phyloP scores from a whole-genome alignment of 2,329 filamentous ascomycete species.

The Macrophomina tecta region DNA sequence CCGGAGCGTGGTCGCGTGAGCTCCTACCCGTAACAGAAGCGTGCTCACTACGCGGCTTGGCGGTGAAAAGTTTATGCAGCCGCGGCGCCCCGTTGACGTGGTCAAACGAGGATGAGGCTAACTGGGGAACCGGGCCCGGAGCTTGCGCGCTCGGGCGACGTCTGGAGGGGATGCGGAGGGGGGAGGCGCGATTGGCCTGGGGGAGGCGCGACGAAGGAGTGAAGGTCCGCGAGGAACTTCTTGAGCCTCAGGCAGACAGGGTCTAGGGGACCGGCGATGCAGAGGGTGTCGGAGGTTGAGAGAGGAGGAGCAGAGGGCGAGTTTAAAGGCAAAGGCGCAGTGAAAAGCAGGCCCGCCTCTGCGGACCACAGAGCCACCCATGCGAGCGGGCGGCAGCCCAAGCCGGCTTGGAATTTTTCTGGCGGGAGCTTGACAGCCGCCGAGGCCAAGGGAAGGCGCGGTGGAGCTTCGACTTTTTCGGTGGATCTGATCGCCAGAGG shows the following conservation, averaged over 20 bases:
- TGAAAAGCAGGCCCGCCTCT: background rate
- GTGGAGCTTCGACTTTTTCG: conserved; percentile 25
- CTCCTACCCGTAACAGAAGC: conserved; percentile 20
- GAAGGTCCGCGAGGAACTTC: conserved; percentile 3
- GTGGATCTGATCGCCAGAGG: conserved; percentile 25
- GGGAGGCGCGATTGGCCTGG: background rate
- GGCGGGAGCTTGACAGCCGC: conserved; percentile 24
- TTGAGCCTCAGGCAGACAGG: background rate
- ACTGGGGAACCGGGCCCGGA: background rate
- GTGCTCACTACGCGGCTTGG: conserved; percentile 10
- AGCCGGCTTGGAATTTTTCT: conserved; percentile 5
- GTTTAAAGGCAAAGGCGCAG: conserved; percentile 1
- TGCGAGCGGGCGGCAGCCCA: conserved; percentile 3
- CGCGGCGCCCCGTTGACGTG: conserved; percentile 16
- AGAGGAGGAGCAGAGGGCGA: background rate
- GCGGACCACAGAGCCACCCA: conserved; percentile 9
- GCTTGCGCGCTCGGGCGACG: conserved; percentile 14
- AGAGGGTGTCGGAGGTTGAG: background rate
- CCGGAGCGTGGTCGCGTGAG: conserved; percentile 17
- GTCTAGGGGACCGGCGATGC: background rate
- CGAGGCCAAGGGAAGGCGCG: conserved; percentile 22
- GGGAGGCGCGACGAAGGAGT: background rate
- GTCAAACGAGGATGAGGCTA: conserved; percentile 9
- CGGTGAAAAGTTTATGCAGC: conserved; percentile 16
- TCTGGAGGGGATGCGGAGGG: background rate